Percentiles rank a stretch among this genome's conserved stretches.
Conservation (phyloP, 257 asterid genomes). For the Sherardia arvensis region DNA sequence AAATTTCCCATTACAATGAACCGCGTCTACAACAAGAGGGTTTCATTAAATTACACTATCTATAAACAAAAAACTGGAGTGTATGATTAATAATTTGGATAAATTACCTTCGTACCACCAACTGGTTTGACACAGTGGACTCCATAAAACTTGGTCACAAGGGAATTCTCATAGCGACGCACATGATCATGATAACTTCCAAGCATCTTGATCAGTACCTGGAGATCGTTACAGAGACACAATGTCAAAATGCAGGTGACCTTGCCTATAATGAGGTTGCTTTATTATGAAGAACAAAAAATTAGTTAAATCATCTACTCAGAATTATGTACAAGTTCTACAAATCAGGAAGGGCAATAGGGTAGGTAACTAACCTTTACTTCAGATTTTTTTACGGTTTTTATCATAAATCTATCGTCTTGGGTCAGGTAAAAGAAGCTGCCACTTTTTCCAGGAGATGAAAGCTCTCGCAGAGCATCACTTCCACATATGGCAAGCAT, state of each 20-base stretch:
- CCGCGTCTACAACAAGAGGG: constrained; percentile 51
- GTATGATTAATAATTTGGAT: constrained; percentile 6
- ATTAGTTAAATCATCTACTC: not conserved
- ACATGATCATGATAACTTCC: constrained; percentile 77
- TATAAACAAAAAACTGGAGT: not conserved
- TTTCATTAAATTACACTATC: constrained; percentile 12
- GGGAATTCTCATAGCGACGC: constrained; percentile 71
- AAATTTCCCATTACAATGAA: constrained; percentile 94
- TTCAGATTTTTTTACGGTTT: constrained; percentile 95
- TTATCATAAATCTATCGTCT: constrained; percentile 96
- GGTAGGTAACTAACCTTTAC: constrained; percentile 74
- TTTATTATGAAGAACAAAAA: not conserved
- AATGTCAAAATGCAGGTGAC: constrained; percentile 7
- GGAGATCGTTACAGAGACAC: constrained; percentile 18
- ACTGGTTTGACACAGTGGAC: constrained; percentile 98
- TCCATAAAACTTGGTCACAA: constrained; percentile 83
- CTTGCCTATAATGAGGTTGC: not conserved
- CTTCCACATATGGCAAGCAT: constrained; percentile 92
- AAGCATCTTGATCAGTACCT: constrained; percentile 97
- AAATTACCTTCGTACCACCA: constrained; percentile 81
- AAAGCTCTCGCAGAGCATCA: constrained; percentile 91
- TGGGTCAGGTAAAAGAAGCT: constrained; percentile 91
- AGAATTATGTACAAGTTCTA: constrained; percentile 3
- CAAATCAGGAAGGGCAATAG: constrained; percentile 17
- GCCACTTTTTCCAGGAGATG: constrained; percentile 99